These are phyloP conservation scores for Raffaelea deltoideospora DNA, from an alignment of 2,329 filamentous ascomycete species.

Conservation along the genomic window DNA sequence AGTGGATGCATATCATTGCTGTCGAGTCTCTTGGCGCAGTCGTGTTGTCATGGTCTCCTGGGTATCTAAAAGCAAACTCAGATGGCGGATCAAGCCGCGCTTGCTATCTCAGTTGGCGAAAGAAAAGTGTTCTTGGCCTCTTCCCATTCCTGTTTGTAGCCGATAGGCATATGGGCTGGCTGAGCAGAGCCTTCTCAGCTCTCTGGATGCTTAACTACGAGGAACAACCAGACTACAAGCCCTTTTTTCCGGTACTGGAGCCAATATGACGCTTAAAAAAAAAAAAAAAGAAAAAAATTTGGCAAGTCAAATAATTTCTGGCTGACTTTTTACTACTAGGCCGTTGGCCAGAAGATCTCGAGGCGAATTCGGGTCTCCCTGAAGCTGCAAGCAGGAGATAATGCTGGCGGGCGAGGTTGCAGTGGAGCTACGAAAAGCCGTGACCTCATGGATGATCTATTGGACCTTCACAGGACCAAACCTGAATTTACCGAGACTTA, in stretches of 20 bases:
- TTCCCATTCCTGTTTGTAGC: constrained; percentile 27
- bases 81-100: constrained; percentile 32
- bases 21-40: constrained; percentile 35
- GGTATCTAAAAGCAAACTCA: constrained; percentile 25
- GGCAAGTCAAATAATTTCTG: no score
- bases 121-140: constrained; percentile 35
- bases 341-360: constrained; percentile 3
- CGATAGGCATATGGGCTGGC: constrained; percentile 20
- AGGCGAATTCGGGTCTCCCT: constrained; percentile 1
- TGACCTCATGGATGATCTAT: constrained; percentile 31
- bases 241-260: constrained; percentile 31
- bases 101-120: constrained; percentile 33
- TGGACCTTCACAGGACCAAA: constrained; percentile 27
- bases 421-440: constrained; percentile 2
- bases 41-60: constrained; percentile 37
- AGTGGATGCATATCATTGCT: constrained; percentile 41
- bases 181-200: constrained; percentile 24
- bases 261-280: no score
- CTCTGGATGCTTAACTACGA: constrained; percentile 29
- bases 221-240: constrained; percentile 26
- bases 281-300: no score
- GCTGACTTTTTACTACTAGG: neutral
- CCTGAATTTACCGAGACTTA: constrained; percentile 31
- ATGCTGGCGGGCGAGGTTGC: no score
- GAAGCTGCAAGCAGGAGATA: no score